Evolutionary conservation across 2,329 filamentous ascomycete genomes (phyloP).

Genomic region (Aspergillus glaucus): DNA sequence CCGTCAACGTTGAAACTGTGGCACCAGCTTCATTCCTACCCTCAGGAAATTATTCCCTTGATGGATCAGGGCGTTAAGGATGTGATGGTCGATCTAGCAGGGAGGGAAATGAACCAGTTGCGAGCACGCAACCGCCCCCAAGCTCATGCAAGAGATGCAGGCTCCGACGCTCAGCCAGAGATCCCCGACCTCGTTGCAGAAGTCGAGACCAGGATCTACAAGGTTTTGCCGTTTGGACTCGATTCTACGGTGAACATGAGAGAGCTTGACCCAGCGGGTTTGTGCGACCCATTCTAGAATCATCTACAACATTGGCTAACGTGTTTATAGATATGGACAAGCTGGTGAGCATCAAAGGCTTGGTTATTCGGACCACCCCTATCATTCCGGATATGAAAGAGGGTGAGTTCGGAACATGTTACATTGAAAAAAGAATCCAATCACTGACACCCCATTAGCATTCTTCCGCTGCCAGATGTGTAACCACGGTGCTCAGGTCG

Average conservation of each 20-base stretch:
- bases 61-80: constrained; percentile 96
- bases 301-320: constrained; percentile 18
- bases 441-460: constrained; percentile 42
- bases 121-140: constrained; percentile 50
- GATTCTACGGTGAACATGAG: constrained; percentile 84
- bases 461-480: constrained; percentile 96
- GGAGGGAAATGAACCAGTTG: constrained; percentile 67
- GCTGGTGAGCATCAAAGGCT: constrained; percentile 85
- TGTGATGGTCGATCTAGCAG: constrained; percentile 81
- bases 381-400: constrained; percentile 99
- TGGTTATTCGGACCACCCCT: constrained; percentile 91
- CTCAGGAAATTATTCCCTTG: constrained; percentile 89
- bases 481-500: constrained; percentile 82
- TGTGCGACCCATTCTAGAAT: constrained; percentile 12
- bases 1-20: constrained; percentile 88
- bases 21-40: constrained; percentile 91
- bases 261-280: constrained; percentile 82
- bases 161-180: constrained; percentile 59
- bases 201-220: constrained; percentile 72
- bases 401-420: constrained; percentile 32
- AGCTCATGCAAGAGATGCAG: constrained; percentile 49
- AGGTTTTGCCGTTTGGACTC: constrained; percentile 82
- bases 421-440: background rate
- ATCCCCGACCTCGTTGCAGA: constrained; percentile 68
- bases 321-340: constrained; percentile 74